Evolutionary conservation across 257 asterid genomes (phyloP), one percentile per base, ranked within the genome.

Genomic region (Nemophila menziesii): DNA sequence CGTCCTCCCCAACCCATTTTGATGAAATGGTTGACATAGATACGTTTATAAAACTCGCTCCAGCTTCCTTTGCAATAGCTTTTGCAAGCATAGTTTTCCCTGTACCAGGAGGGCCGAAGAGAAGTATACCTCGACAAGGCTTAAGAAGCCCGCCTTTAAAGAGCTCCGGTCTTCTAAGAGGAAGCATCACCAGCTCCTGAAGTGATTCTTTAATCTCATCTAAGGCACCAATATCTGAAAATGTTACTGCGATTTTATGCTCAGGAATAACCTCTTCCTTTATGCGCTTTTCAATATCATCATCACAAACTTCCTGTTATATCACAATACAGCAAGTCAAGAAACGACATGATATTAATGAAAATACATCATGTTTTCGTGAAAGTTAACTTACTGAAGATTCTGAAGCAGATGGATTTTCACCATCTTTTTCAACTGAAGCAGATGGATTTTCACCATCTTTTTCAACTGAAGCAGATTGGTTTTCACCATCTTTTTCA

Each of bases 81-180:
- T 90, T 90, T 22, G 99, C 99, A n/a, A 90, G 80, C 99, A 90
- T 90, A n/a, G 99, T 90, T 61, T 90, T 90, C n/a, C 99, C 99
- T 0, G 99, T 90, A 33, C 96, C 99, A 1, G 99, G 99, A 43
- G 99, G 99, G 14, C 99, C 96, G 39, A 90, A 90, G 55, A 85
- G 99, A 48, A 90, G 61, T 64, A 90, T 85, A 55, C 99, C 99
- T 62, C 93, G 66, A 69, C 99, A 90, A 16, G 99, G 99, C 67
- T 90, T 90, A 17, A 90, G 80, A 51, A 90, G 99, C 29, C 99
- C 99, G 16, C 96, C 96, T 11, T 67, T 71, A 71, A 90, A 90
- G 29, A 90, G 94, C 59, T 90, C 96, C 0, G 99, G 99, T 62
- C 99, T 72, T 50, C 84, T 61, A 19, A 90, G 99, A 55, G 99